These are phyloP conservation scores for Toxicodendron radicans DNA, from an alignment of 345 rosid species.

Conservation along the genomic window DNA sequence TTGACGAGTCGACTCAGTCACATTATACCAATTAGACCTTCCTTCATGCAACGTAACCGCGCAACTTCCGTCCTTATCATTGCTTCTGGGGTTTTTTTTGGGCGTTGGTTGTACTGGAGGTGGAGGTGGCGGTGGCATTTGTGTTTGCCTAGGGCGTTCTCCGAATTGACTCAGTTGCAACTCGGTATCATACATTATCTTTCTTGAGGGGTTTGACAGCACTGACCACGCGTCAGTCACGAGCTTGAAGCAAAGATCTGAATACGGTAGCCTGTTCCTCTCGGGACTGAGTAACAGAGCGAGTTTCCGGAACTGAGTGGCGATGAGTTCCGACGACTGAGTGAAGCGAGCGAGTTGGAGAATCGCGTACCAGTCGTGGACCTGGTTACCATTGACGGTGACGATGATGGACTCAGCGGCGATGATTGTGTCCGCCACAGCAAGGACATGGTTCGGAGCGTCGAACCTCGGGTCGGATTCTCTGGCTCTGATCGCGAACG, in stretches of 20 bases:
- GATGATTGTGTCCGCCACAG: conserved; percentile 75
- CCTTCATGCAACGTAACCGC: conserved; percentile 21
- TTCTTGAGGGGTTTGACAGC: conserved; percentile 66
- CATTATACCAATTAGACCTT: conserved; percentile 29
- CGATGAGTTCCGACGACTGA: conserved; percentile 66
- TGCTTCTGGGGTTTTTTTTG: conserved; percentile 5
- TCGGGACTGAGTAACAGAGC: conserved; percentile 69
- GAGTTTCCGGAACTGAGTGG: conserved; percentile 79
- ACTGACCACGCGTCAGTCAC: conserved; percentile 85
- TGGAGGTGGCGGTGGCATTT: conserved; percentile 11
- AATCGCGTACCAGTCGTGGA: conserved; percentile 75
- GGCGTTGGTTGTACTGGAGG: conserved; percentile 11
- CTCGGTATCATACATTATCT: conserved; percentile 71
- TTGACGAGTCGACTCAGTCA: background rate
- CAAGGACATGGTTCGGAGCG: conserved; percentile 66
- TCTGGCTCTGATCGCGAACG: conserved; percentile 81
- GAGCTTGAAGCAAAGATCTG: conserved; percentile 71
- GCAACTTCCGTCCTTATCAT: conserved; percentile 5
- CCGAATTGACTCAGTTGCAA: conserved; percentile 64
- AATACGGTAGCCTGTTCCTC: conserved; percentile 59
- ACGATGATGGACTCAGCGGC: conserved; percentile 50
- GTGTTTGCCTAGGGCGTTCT: conserved; percentile 18
- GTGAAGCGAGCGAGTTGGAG: conserved; percentile 72
- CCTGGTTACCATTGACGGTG: conserved; percentile 23
- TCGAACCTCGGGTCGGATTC: conserved; percentile 70